Base-by-base conservation (phyloP, 306 rosid genomes). In the Styphnolobium japonicum region DNA sequence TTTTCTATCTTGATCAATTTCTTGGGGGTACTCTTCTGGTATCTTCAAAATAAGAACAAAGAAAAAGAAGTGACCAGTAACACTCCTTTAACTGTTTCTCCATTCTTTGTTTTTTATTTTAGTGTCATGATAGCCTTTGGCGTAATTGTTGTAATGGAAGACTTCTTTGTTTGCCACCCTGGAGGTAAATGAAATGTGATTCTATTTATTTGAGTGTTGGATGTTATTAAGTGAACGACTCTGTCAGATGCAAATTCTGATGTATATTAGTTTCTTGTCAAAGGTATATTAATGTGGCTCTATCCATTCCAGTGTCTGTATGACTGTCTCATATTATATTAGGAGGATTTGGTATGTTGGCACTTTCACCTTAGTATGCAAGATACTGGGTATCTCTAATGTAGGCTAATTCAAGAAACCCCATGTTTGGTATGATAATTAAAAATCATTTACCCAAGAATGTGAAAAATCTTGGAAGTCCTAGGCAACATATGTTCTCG, bases 141-240 rank as follows among this genome's bases (percentile, higher is more conserved):
- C 52, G 19, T 46, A 46, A 37, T 27, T 51, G 18, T 70, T 57
- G 12, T 31, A 15, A 8, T 55, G 48, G 36, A 4, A 8, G 34
- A 36, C 31, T 42, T 70, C 71, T 65, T 52, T 71, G 43, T 70
- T 79, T 71, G 55, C 75, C 60, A 45, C 45, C 18, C 8, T 25
- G 51, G 37, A n/a, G 48, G 40, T 46, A 22, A 60, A 60, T 9
- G 66, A 51, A 64, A 65, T 22, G 67, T 43, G 42, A 70, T 77
- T 79, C 23, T 64, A 51, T 82, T 68, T 51, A 18, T 57, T 29
- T 6, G 29, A 76, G 43, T 77, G 75, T 40, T 39, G 45, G 31
- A 27, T 39, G 45, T 10, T 10, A 39, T 49, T 0, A 16, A 70
- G 45, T 33, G 33, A 48, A 37, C 55, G 53, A 36, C 73, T 3